Percentiles rank a stretch among this genome's conserved stretches.
These are phyloP conservation scores for Talaromyces trachyspermus DNA, from an alignment of 495 filamentous ascomycete genomes.

Conservation along the genomic window DNA sequence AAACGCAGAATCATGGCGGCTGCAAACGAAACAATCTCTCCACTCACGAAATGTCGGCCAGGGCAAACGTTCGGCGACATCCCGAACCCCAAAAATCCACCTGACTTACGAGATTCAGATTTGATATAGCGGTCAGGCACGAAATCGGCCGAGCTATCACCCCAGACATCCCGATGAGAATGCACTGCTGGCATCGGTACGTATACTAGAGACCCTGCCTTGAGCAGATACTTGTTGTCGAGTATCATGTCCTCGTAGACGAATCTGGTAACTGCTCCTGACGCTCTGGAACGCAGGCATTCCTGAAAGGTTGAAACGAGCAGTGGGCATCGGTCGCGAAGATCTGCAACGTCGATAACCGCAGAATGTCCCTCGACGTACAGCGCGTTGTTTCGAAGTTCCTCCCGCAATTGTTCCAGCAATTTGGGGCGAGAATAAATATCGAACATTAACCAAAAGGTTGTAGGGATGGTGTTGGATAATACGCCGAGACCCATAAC, in stretches of 20 bases:
- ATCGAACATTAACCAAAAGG: slow-evolving; percentile 40
- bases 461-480: slow-evolving; percentile 38
- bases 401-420: slow-evolving; percentile 27
- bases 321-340: slow-evolving; percentile 31
- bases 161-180: slow-evolving; percentile 20
- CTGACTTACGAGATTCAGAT: slow-evolving; percentile 10
- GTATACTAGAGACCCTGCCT: slow-evolving; percentile 17
- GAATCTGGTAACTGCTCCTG: slow-evolving; percentile 17
- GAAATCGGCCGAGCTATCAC: slow-evolving; percentile 17
- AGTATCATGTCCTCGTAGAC: slow-evolving; percentile 25
- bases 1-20: slow-evolving; percentile 33
- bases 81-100: slow-evolving; percentile 35
- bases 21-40: slow-evolving; percentile 30
- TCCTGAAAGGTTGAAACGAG: slow-evolving; percentile 35
- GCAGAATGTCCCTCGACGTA: slow-evolving; percentile 13
- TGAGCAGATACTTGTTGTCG: slow-evolving; percentile 23
- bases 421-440: slow-evolving; percentile 30
- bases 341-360: slow-evolving; percentile 22
- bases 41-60: slow-evolving; percentile 39
- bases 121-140: slow-evolving; percentile 26
- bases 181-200: slow-evolving; percentile 21
- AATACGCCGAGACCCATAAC: slow-evolving; percentile 30
- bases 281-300: slow-evolving; percentile 21
- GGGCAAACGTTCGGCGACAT: slow-evolving; percentile 37
- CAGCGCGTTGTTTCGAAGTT: slow-evolving; percentile 20